A percentile compares a stretch with the other conserved stretches of the same genome.
Evolutionary conservation across 1,284 basidiomycete species (phyloP).

Genomic region (Austroboletus rostrupii): DNA sequence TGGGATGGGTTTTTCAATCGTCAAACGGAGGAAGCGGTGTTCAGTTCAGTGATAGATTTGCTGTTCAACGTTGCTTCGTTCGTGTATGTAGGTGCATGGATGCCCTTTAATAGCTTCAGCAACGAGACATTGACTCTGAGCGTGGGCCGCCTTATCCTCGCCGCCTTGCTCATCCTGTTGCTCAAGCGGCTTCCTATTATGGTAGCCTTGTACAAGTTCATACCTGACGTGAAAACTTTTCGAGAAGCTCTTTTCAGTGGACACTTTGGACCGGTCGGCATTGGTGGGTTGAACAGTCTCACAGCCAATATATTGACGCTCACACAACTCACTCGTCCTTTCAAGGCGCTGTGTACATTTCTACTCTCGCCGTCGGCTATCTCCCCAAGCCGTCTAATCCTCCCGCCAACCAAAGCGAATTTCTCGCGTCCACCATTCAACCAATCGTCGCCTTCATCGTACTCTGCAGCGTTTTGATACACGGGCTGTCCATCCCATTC

Average conservation of each 20-base stretch:
- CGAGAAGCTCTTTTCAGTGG: conserved; percentile 85
- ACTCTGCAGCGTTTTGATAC: conserved; percentile 78
- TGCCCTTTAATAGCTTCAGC: conserved; percentile 80
- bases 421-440: conserved; percentile 74
- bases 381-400: conserved; percentile 57
- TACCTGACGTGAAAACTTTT: conserved; percentile 91
- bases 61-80: conserved; percentile 89
- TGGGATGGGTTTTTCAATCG: conserved; percentile 99
- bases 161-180: conserved; percentile 75
- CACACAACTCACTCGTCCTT: conserved; percentile 1
- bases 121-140: conserved; percentile 64
- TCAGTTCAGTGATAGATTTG: conserved; percentile 93
- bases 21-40: conserved; percentile 92
- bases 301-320: background rate
- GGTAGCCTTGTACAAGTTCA: conserved; percentile 80
- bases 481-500: conserved; percentile 90
- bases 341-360: conserved; percentile 83
- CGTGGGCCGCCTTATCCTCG: conserved; percentile 80
- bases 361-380: conserved; percentile 74
- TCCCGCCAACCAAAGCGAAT: conserved; percentile 57
- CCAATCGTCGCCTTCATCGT: conserved; percentile 93
- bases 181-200: conserved; percentile 83
- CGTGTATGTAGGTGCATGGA: conserved; percentile 92
- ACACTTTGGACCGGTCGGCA: conserved; percentile 92
- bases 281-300: conserved; percentile 46